Evolutionary conservation across 306 rosid species (phyloP).

Genomic region (Elaeagnus macrophylla): DNA sequence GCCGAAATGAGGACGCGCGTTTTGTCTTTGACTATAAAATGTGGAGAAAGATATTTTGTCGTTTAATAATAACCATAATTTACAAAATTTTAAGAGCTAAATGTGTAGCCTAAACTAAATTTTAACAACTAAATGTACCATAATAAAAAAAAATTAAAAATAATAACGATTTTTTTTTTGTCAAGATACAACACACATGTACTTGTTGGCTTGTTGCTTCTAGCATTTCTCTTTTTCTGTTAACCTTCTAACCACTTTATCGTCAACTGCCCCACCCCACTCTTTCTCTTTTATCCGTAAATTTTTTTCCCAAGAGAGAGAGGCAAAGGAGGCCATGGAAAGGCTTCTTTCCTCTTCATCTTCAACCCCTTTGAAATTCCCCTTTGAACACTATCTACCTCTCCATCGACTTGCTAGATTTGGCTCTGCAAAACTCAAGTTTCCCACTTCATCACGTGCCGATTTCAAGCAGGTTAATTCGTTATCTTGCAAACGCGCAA

Average conservation of each 20-base stretch:
- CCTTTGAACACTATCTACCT: slow-evolving; percentile 19
- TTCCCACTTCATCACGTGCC: slow-evolving; percentile 23
- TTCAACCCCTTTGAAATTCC: slow-evolving; percentile 28
- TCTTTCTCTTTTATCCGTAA: slow-evolving; percentile 8
- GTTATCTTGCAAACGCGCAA: slow-evolving; percentile 29
- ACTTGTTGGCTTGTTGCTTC: no score
- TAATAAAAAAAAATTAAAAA: no score
- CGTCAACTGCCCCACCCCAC: slow-evolving; percentile 8
- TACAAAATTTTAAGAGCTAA: no score
- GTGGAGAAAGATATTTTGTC: no score
- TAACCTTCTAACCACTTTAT: slow-evolving; percentile 25
- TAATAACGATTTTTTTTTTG: no score
- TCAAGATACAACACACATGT: no score
- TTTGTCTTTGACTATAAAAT: no score
- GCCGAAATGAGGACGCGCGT: not conserved
- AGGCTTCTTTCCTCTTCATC: slow-evolving; percentile 75
- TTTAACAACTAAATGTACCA: no score
- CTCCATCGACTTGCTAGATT: slow-evolving; percentile 25
- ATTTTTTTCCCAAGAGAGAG: slow-evolving; percentile 5
- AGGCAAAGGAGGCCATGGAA: slow-evolving; percentile 88
- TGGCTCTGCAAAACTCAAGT: slow-evolving; percentile 30
- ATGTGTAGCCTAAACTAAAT: no score
- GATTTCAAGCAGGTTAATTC: slow-evolving; percentile 13
- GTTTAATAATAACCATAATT: no score
- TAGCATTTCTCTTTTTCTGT: slow-evolving; percentile 18